Conservation (phyloP, 768 basidiomycete species). For the Suillus lakei region DNA sequence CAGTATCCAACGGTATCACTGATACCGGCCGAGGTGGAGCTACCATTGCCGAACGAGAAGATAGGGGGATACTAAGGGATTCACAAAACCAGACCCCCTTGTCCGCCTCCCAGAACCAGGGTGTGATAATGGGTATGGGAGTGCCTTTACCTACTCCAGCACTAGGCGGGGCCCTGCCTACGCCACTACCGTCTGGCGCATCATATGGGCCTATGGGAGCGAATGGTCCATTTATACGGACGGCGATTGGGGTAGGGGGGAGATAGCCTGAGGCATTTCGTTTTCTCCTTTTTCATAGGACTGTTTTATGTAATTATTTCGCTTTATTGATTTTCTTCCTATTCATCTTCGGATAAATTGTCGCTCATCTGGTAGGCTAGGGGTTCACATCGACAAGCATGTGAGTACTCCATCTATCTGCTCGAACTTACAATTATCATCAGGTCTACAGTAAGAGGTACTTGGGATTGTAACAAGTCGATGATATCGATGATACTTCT, state of each 20-base stretch:
- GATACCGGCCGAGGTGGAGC: conserved; percentile 72
- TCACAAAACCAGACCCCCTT: conserved; percentile 61
- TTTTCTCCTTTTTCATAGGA: conserved; percentile 28
- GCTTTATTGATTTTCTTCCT: conserved; percentile 28
- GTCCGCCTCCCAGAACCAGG: conserved; percentile 43
- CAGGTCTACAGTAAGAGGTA: conserved; percentile 1
- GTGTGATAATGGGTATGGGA: conserved; percentile 53
- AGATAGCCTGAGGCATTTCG: conserved; percentile 41
- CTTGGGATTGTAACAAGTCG: neutral
- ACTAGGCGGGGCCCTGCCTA: conserved; percentile 45
- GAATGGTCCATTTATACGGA: conserved; percentile 69
- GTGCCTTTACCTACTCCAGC: conserved; percentile 43
- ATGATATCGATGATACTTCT: neutral
- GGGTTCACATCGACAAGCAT: neutral
- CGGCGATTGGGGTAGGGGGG: conserved; percentile 57
- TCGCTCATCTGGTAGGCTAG: neutral
- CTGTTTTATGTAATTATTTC: conserved; percentile 38
- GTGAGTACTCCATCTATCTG: neutral
- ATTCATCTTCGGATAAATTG: conserved; percentile 5
- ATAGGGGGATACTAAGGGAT: conserved; percentile 55
- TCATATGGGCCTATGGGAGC: conserved; percentile 63
- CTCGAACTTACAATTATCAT: neutral
- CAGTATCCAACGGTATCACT: conserved; percentile 64
- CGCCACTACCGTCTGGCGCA: conserved; percentile 49
- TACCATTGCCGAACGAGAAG: conserved; percentile 83